These are phyloP conservation scores for Penicillium sp. DNA, from an alignment of 2,329 filamentous ascomycete species.

Conservation along the genomic window DNA sequence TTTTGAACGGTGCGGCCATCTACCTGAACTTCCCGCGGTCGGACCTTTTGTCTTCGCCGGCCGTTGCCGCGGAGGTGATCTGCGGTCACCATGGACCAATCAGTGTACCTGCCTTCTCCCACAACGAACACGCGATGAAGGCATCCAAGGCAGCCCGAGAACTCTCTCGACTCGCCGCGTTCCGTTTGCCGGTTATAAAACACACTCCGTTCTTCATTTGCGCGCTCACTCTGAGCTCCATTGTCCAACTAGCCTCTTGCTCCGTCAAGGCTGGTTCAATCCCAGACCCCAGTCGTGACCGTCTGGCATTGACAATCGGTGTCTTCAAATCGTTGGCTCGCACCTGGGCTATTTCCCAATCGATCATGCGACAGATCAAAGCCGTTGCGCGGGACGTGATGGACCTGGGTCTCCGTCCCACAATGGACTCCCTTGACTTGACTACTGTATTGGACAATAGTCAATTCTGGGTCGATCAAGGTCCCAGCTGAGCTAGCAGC, in stretches of 20 bases:
- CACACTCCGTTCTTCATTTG: slow-evolving; percentile 87
- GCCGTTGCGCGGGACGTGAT: slow-evolving; percentile 76
- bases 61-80: slow-evolving; percentile 51
- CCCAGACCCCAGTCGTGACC: slow-evolving; percentile 63
- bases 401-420: slow-evolving; percentile 42
- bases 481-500: slow-evolving; percentile 19
- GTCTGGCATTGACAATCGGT: slow-evolving; percentile 76
- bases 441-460: slow-evolving; percentile 35
- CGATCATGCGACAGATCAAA: slow-evolving; percentile 72
- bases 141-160: slow-evolving; percentile 77
- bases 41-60: slow-evolving; percentile 63
- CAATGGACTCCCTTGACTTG: slow-evolving; percentile 38
- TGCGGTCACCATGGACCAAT: slow-evolving; percentile 44
- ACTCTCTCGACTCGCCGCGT: slow-evolving; percentile 73
- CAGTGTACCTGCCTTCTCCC: slow-evolving; percentile 42
- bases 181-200: slow-evolving; percentile 59
- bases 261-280: slow-evolving; percentile 59
- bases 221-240: slow-evolving; percentile 74
- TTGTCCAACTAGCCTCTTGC: slow-evolving; percentile 82
- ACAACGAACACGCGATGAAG: slow-evolving; percentile 69
- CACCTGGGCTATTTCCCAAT: slow-evolving; percentile 72
- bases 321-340: slow-evolving; percentile 68
- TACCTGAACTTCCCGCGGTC: slow-evolving; percentile 79
- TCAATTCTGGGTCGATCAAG: slow-evolving; percentile 39
- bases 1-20: slow-evolving; percentile 64